These are phyloP conservation scores for Trametes villosa DNA, from an alignment of 768 basidiomycete species.

Conservation along the genomic window DNA sequence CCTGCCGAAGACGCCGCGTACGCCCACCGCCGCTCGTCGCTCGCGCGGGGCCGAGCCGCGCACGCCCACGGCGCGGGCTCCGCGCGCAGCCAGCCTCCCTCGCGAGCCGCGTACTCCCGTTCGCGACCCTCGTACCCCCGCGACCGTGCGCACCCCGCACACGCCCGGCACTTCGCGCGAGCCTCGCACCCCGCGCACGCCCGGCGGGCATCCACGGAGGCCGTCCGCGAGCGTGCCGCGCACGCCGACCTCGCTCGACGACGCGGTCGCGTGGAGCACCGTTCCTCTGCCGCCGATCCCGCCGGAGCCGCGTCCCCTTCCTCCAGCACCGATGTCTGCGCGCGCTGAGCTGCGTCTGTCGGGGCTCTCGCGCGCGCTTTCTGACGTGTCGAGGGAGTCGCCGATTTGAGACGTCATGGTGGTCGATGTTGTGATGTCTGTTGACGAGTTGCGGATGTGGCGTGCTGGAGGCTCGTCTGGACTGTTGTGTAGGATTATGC, in stretches of 20 bases:
- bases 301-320: slow-evolving; percentile 3
- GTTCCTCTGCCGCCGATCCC: slow-evolving; percentile 6
- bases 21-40: slow-evolving; percentile 16
- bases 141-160: background rate
- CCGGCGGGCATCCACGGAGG: slow-evolving; percentile 3
- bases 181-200: slow-evolving; percentile 10
- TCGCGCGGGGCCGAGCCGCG: slow-evolving; percentile 10
- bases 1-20: slow-evolving; percentile 16
- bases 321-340: slow-evolving; percentile 2
- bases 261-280: slow-evolving; percentile 9
- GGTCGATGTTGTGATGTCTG: background rate
- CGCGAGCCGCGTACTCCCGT: background rate
- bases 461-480: too few species aligned
- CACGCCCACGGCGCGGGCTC: background rate
- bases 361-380: slow-evolving; percentile 17
- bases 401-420: background rate
- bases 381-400: slow-evolving; percentile 14
- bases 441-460: background rate
- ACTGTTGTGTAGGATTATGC: too few species aligned
- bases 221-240: slow-evolving; percentile 12
- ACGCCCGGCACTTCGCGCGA: slow-evolving; percentile 7
- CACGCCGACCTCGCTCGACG: slow-evolving; percentile 22
- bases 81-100: background rate
- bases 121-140: slow-evolving; percentile 12
- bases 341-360: slow-evolving; percentile 16